Evolutionary conservation across 2,329 filamentous ascomycete species (phyloP), one percentile per base, ranked within the genome.

Genomic region (Fusarium oligoseptatum): DNA sequence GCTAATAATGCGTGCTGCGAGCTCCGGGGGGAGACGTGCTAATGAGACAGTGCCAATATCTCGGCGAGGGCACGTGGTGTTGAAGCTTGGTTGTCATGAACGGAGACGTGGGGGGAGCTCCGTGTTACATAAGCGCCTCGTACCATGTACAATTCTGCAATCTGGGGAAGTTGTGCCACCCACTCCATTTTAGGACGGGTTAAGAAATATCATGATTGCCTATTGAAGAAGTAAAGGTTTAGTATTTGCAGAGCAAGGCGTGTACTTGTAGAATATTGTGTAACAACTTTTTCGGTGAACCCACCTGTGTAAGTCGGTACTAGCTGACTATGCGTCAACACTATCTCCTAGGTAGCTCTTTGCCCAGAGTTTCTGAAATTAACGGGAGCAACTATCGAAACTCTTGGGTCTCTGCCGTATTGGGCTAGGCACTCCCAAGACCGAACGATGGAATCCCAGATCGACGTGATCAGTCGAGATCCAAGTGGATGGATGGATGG

Each of bases 31-130:
- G 48, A 56, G 45, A 29, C 48, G 61, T 63, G 60, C 41, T 24
- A 63, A 24, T 48, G 68, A 73, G 41, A 70, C 66, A 66, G 66
- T 61, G 66, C 61, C 62, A 66, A 68, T 67, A 55, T 60, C 34
- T 64, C 64, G 57, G 62, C 36, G 56, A 66, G 67, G 66, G 74
- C 74, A 78, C 76, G 76, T 78, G 76, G 74, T 76, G 68, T 74
- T 78, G 76, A 75, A 67, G 63, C 36, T 68, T 62, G 63, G 66
- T 63, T 61, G 72, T 34, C 29, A 67, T 45, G 55, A 37, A 58
- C 36, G 36, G 34, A 27, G 45, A 52, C 73, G 67, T 74, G 75
- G 72, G 75, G 73, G 67, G 15, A 10, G 34, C 12, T 15, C 34
- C 34, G 29, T n/a, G 24, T 50, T 60, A 60, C 60, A 67, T 69